A percentile compares a stretch with the other conserved stretches of the same genome.
These are phyloP conservation scores for Aphanomyces euteiches DNA, from an alignment of 352 stramenopile species.

Conservation along the genomic window DNA sequence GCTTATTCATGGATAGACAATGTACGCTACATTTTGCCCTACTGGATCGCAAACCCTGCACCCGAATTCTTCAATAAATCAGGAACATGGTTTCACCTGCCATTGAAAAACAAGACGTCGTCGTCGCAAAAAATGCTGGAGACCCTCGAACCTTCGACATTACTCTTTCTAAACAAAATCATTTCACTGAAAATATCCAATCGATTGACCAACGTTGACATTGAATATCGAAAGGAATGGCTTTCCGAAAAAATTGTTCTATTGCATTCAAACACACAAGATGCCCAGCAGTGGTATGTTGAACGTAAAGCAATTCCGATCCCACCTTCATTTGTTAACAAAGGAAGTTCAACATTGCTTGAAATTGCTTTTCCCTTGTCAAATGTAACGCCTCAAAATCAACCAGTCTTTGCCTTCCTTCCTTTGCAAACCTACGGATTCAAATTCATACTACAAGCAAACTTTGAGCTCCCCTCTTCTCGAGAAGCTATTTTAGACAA, in stretches of 20 bases:
- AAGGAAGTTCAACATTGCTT: not conserved
- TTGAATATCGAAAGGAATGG: conserved; percentile 41
- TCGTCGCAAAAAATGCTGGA: conserved; percentile 48
- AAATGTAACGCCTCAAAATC: conserved; percentile 30
- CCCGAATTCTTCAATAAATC: conserved; percentile 39
- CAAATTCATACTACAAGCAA: conserved; percentile 79
- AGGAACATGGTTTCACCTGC: conserved; percentile 75
- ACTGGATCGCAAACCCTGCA: conserved; percentile 58
- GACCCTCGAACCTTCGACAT: conserved; percentile 64
- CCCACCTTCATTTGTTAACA: not conserved
- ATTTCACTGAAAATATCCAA: conserved; percentile 57
- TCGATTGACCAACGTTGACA: conserved; percentile 33
- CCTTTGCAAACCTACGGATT: conserved; percentile 78
- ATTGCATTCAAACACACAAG: conserved; percentile 11
- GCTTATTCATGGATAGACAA: not conserved
- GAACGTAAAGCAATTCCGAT: not conserved
- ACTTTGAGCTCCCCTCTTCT: conserved; percentile 84
- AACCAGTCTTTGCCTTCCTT: conserved; percentile 82
- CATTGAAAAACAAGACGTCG: conserved; percentile 50
- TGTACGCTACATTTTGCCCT: conserved; percentile 73
- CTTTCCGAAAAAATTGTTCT: not conserved
- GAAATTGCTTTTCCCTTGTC: conserved; percentile 20
- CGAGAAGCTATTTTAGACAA: conserved; percentile 79
- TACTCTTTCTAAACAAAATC: conserved; percentile 77
- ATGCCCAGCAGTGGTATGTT: conserved; percentile 9